Base-by-base conservation (phyloP, 257 asterid genomes). In the Cynanchum wilfordii region DNA sequence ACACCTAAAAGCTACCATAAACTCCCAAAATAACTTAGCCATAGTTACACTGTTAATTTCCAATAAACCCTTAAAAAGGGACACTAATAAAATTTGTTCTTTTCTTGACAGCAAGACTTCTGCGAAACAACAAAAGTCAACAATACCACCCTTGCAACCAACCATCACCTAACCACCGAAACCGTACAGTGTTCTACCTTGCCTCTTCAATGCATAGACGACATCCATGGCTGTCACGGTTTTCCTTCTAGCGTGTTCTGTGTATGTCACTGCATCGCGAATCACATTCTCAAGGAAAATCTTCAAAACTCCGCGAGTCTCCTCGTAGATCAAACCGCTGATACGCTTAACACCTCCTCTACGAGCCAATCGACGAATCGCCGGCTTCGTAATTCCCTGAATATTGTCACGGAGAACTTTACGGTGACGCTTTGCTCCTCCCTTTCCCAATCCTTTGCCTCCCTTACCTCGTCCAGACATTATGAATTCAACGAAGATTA, bases 401-500 rank as follows among this genome's bases (percentile, higher is more conserved):
- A 80, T 80, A 71, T 80, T 80, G 25, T 80, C 84, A 4, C 84
- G 78, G 0, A 80, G 81, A 0, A 80, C 84, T 66, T 80, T 76
- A 20, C 84, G 81, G 20, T 80, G 84, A 19, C 84, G 78, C 24
- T 80, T 80, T 5, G 84, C 84, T 42, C 84, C 84, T 12, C 84
- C 84, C 62, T 80, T 80, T 30, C 83, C 83, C 45, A 80, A 74
- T 13, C 83, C 83, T 57, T 80, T 80, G 6, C 83, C 83, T 24
- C 83, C 83, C 76, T 80, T 80, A 68, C 83, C 83, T 60, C 83
- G 80, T 0, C 83, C 83, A 1, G 83, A 80, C 83, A 80, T 80
- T 57, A 63, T 6, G 67, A 62, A 15, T 62, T 30, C 47, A 17
- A 62, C 67, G 16, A 9, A 7, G 42, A 30, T 1, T 15, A 13